Evolutionary conservation across 164 flowering plant genomes (phyloP).

Genomic region (Vitis rupestris): DNA sequence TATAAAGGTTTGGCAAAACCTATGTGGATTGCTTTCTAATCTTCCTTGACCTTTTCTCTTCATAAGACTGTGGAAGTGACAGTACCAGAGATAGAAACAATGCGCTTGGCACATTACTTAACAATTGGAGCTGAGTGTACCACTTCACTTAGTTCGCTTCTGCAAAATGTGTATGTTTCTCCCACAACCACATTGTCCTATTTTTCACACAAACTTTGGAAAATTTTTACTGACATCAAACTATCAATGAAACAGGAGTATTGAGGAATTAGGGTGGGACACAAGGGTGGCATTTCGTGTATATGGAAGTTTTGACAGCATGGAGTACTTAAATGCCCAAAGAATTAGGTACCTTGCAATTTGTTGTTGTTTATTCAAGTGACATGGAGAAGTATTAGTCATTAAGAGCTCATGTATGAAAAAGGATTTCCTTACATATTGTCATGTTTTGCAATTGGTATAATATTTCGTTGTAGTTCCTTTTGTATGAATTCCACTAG

Average conservation of each 20-base stretch:
- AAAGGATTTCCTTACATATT: too few relatives aligned
- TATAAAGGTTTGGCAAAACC: background rate
- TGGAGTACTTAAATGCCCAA: conserved; percentile 91
- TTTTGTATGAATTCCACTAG: too few relatives aligned
- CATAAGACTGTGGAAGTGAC: conserved; percentile 77
- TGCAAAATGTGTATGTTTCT: conserved; percentile 57
- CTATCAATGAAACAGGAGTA: conserved; percentile 34
- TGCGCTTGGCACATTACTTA: conserved; percentile 85
- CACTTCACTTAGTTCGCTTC: conserved; percentile 44
- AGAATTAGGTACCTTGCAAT: conserved; percentile 52
- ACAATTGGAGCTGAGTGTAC: conserved; percentile 85
- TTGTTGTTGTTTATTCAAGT: background rate
- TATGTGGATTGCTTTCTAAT: conserved; percentile 4
- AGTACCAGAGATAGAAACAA: conserved; percentile 85
- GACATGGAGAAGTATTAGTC: too few relatives aligned
- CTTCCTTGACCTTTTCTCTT: background rate
- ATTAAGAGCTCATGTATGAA: too few relatives aligned
- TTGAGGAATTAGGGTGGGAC: conserved; percentile 74
- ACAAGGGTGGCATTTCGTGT: conserved; percentile 68
- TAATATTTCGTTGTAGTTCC: too few relatives aligned
- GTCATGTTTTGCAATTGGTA: too few relatives aligned
- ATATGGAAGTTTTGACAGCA: conserved; percentile 67
- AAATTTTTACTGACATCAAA: conserved; percentile 17
- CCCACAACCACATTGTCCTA: conserved; percentile 2
- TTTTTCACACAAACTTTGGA: background rate